Evolutionary conservation across 2,329 filamentous ascomycete species (phyloP).

Genomic region (Taxawa tesnikishii): DNA sequence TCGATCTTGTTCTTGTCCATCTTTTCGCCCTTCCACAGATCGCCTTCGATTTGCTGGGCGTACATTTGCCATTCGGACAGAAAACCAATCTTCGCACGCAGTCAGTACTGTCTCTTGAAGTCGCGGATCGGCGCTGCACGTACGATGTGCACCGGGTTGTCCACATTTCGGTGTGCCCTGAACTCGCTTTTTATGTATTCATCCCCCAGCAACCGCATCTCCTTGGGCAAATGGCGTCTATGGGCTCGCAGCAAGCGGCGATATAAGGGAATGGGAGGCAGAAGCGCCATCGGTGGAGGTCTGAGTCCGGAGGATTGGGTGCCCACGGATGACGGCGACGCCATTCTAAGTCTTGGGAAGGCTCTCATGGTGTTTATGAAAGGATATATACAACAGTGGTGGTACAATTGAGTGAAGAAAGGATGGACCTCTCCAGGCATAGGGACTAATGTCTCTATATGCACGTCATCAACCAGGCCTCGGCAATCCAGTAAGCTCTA

Average conservation of each 20-base stretch:
- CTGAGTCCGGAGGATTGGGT: slow-evolving; percentile 22
- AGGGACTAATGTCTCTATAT: too few relatives aligned
- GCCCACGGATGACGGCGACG: slow-evolving; percentile 19
- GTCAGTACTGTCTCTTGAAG: not conserved
- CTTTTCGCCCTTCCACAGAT: slow-evolving; percentile 72
- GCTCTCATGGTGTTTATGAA: slow-evolving; percentile 11
- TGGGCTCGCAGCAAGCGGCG: slow-evolving; percentile 77
- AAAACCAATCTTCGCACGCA: slow-evolving; percentile 68
- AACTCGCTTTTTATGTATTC: slow-evolving; percentile 92
- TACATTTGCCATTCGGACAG: slow-evolving; percentile 95
- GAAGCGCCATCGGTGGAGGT: slow-evolving; percentile 50
- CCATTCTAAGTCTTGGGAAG: slow-evolving; percentile 15
- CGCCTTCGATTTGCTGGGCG: slow-evolving; percentile 81
- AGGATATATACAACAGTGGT: too few relatives aligned
- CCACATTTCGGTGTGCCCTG: slow-evolving; percentile 65
- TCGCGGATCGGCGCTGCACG: slow-evolving; percentile 23
- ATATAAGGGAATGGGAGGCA: slow-evolving; percentile 84
- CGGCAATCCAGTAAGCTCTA: too few relatives aligned
- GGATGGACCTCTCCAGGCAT: too few relatives aligned
- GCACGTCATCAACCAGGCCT: too few relatives aligned
- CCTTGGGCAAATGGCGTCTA: slow-evolving; percentile 59
- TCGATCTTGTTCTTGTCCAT: slow-evolving; percentile 73
- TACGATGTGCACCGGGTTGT: slow-evolving; percentile 88
- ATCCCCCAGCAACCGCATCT: slow-evolving; percentile 75
- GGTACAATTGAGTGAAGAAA: too few relatives aligned